phyloP scores from a whole-genome alignment of 2,329 filamentous ascomycete genomes.

The Xylariaceae sp. region DNA sequence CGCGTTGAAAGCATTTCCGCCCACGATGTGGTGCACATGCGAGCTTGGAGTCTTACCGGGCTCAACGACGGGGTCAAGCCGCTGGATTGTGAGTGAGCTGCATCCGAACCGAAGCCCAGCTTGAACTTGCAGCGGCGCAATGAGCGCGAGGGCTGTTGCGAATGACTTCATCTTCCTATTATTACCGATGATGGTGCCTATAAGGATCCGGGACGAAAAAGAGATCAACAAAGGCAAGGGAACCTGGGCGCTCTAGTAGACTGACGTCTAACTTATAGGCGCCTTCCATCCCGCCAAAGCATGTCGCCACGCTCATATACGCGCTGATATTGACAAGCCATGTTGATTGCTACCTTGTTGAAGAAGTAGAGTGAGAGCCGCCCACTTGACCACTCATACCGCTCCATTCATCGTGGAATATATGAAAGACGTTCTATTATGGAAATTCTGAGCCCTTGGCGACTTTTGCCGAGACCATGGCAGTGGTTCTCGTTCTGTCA shows the following conservation, averaged over 20 bases:
- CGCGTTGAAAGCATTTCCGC: slow-evolving; percentile 33
- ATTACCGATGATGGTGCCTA: neutral
- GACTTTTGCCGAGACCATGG: no score
- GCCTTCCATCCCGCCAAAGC: no score
- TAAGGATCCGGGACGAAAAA: slow-evolving; percentile 5
- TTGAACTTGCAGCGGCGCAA: slow-evolving; percentile 23
- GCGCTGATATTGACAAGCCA: no score
- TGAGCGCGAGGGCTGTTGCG: slow-evolving; percentile 24
- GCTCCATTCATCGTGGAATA: no score
- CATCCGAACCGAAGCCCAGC: slow-evolving; percentile 32
- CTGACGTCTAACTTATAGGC: no score
- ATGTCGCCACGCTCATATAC: no score
- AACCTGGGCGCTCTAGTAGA: neutral
- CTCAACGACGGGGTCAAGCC: slow-evolving; percentile 31
- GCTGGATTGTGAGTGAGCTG: slow-evolving; percentile 30
- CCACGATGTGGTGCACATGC: slow-evolving; percentile 33
- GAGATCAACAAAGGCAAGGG: neutral
- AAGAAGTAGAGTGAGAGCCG: no score
- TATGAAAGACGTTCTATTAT: no score
- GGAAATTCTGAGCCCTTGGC: no score
- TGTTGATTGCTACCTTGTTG: no score
- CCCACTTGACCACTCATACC: no score
- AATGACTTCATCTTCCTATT: slow-evolving; percentile 29
- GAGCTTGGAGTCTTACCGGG: slow-evolving; percentile 27
- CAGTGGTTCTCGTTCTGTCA: no score